These are phyloP conservation scores for Microdochium nivale DNA, from an alignment of 2,329 filamentous ascomycete species.

Conservation along the genomic window DNA sequence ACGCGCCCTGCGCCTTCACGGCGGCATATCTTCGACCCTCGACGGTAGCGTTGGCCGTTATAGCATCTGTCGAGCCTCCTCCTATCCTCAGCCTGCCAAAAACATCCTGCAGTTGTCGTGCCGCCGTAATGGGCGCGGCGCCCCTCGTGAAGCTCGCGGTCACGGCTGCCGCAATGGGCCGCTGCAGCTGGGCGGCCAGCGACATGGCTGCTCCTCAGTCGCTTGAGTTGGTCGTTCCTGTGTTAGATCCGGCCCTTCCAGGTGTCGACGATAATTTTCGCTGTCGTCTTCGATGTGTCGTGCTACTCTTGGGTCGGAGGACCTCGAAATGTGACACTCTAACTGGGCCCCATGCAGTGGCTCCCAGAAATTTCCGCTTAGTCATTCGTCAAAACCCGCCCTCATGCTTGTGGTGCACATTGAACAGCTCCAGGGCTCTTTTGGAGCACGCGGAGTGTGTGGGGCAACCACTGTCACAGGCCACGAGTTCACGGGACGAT, in stretches of 20 bases:
- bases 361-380: slow-evolving; percentile 26
- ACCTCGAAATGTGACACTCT: too few relatives aligned
- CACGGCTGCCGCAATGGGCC: slow-evolving; percentile 28
- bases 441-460: too few relatives aligned
- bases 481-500: too few relatives aligned
- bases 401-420: slow-evolving; percentile 18
- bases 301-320: too few relatives aligned
- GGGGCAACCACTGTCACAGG: too few relatives aligned
- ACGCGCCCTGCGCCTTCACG: slow-evolving; percentile 58
- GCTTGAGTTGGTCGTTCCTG: too few relatives aligned
- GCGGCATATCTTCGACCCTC: slow-evolving; percentile 46
- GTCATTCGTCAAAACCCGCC: slow-evolving; percentile 15
- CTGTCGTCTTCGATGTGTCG: not conserved
- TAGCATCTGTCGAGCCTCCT: slow-evolving; percentile 1
- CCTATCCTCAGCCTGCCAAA: slow-evolving; percentile 20
- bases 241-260: too few relatives aligned
- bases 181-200: slow-evolving; percentile 33
- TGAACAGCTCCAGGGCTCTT: too few relatives aligned
- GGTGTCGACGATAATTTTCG: too few relatives aligned
- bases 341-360: not conserved
- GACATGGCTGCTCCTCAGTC: slow-evolving; percentile 21
- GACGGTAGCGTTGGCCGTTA: slow-evolving; percentile 26
- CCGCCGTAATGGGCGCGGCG: slow-evolving; percentile 10
- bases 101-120: slow-evolving; percentile 24
- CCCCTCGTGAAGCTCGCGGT: slow-evolving; percentile 8